A percentile compares a stretch with the other conserved stretches of the same genome.
These are phyloP conservation scores for Mycena amicta DNA, from an alignment of 768 basidiomycete species.

Conservation along the genomic window DNA sequence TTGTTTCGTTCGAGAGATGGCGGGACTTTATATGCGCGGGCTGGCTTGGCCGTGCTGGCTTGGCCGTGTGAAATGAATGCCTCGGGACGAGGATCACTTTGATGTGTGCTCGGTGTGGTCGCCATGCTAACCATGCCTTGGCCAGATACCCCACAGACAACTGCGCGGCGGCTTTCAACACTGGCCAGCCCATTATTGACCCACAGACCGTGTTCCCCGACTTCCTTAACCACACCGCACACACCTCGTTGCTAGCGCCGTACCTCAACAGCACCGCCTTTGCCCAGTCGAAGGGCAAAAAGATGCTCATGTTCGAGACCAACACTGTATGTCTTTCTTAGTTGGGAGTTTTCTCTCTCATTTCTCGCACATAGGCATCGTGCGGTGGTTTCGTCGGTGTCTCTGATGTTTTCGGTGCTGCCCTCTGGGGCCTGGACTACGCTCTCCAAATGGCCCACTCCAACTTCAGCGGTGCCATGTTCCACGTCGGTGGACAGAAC, in stretches of 20 bases:
- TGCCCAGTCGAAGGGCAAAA: slow-evolving; percentile 5
- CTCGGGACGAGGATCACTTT: not conserved
- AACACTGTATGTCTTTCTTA: slow-evolving; percentile 9
- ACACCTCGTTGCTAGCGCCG: slow-evolving; percentile 7
- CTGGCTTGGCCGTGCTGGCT: not conserved
- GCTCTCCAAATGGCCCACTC: slow-evolving; percentile 40
- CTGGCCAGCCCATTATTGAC: slow-evolving; percentile 13
- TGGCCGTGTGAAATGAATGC: not conserved
- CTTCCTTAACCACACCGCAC: slow-evolving; percentile 16
- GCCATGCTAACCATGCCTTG: not conserved
- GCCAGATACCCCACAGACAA: slow-evolving; percentile 18
- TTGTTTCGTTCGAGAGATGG: not conserved
- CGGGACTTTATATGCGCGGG: not conserved
- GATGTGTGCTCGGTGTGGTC: not conserved
- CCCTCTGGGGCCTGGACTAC: slow-evolving; percentile 47
- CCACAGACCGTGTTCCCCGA: slow-evolving; percentile 18
- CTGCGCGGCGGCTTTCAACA: slow-evolving; percentile 17
- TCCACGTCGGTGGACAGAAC: slow-evolving; percentile 25
- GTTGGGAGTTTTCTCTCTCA: not conserved
- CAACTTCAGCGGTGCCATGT: slow-evolving; percentile 35
- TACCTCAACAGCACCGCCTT: slow-evolving; percentile 17
- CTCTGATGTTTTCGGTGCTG: slow-evolving; percentile 45
- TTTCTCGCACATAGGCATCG: slow-evolving; percentile 4
- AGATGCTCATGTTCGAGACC: slow-evolving; percentile 17
- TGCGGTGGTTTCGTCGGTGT: slow-evolving; percentile 42